These are phyloP conservation scores for Hyaloperonospora brassicae DNA, from an alignment of 352 stramenopile species.

Conservation along the genomic window DNA sequence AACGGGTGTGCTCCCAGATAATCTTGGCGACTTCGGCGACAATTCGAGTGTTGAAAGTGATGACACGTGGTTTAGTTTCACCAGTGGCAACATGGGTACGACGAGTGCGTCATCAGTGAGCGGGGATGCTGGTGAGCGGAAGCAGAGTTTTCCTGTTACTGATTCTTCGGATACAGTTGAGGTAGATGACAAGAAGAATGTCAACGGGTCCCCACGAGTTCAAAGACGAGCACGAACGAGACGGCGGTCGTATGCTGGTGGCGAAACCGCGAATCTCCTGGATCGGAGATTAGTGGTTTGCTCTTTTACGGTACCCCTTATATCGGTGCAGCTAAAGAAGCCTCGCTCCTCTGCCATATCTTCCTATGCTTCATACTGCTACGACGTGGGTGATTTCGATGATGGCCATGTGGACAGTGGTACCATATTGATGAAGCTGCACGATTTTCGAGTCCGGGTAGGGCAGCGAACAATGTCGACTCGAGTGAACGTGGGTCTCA, in stretches of 20 bases:
- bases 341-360: slow-evolving; percentile 34
- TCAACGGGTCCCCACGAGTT: slow-evolving; percentile 11
- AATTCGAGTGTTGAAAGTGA: slow-evolving; percentile 76
- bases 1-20: slow-evolving; percentile 19
- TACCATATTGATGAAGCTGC: slow-evolving; percentile 64
- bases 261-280: slow-evolving; percentile 38
- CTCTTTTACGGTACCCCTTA: slow-evolving; percentile 74
- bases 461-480: slow-evolving; percentile 78
- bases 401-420: slow-evolving; percentile 57
- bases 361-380: slow-evolving; percentile 48
- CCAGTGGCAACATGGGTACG: slow-evolving; percentile 52
- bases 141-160: slow-evolving; percentile 14
- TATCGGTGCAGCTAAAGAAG: slow-evolving; percentile 78
- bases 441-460: slow-evolving; percentile 73
- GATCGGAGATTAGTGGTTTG: slow-evolving; percentile 69
- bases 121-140: slow-evolving; percentile 11
- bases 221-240: slow-evolving; percentile 23
- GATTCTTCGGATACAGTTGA: slow-evolving; percentile 13
- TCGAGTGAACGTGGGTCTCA: slow-evolving; percentile 56
- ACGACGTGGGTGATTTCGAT: slow-evolving; percentile 49
- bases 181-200: slow-evolving; percentile 3
- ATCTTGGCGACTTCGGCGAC: slow-evolving; percentile 36
- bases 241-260: slow-evolving; percentile 17
- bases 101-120: slow-evolving; percentile 15
- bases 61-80: slow-evolving; percentile 86